Base-by-base conservation (phyloP, 2,329 filamentous ascomycete genomes). In the Sporothrix dimorphospora region DNA sequence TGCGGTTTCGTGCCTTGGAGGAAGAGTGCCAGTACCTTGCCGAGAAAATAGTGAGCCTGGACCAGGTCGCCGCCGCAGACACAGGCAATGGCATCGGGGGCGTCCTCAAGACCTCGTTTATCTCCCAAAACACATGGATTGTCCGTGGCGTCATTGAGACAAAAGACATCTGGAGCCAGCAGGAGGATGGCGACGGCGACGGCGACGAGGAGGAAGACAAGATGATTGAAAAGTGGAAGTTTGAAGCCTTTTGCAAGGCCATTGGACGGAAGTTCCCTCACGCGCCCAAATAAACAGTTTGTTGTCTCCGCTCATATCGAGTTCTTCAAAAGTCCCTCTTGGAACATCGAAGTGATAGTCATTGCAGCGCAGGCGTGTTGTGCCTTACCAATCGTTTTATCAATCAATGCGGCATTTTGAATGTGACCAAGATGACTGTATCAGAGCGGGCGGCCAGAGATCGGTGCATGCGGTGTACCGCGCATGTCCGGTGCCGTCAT, bases 151-250 rank as follows among this genome's bases (percentile, higher is more conserved):
- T 68, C 4, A 19, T 68, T 2, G 47, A 40, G 47, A 68, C 65
- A 5, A 53, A 53, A 11, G 47, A 38, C 14, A 40, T 53, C 1
- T 68, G 65, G 65, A 4, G n/a, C 4, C 42, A 68, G 30, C 30
- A 34, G 30, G 30, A 34, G 4, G 65, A 19, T 16, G 9, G 14
- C 3, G 47, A 24, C 19, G 47, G 40, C 30, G 65, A 3, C 3
- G 47, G 16, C 19, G 47, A 53, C 30, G 65, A 3, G 4, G 19
- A 21, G 3, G 42, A 67, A 2, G 63, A 49, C 42, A 47, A 47
- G 14, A 68, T 68, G 65, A 68, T 68, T 68, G 65, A 53, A 1
- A 68, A 27, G 47, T 68, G 65, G 47, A 68, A 68, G 34, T 68
- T 68, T 40, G 65, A 68, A 14, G 65, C 65, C 4, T 68, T 47